Evolutionary conservation across 257 asterid genomes (phyloP).

Genomic region (Solanum neorickii): DNA sequence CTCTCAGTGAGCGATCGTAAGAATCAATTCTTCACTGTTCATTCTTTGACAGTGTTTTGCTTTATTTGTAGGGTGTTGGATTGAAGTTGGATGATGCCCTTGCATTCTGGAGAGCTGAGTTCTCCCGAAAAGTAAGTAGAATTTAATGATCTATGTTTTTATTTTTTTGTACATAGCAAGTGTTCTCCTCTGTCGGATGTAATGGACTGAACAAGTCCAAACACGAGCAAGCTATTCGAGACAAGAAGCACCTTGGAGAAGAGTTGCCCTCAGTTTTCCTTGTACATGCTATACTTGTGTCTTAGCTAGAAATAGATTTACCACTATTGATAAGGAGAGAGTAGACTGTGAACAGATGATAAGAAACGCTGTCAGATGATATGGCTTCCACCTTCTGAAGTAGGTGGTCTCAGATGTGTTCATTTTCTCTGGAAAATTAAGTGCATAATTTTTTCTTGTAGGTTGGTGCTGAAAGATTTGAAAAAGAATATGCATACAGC

Average conservation of each 20-base stretch:
- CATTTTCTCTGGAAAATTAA: not conserved
- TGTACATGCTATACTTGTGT: not conserved
- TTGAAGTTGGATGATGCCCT: conserved; percentile 97
- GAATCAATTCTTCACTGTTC: not conserved
- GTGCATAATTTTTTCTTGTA: conserved; percentile 14
- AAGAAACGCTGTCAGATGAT: not conserved
- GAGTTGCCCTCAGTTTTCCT: not conserved
- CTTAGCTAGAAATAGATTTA: not conserved
- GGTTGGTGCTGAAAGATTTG: conserved; percentile 94
- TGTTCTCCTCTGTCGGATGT: not conserved
- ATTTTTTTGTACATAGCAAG: not conserved
- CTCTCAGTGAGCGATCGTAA: not conserved
- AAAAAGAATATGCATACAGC: conserved; percentile 86
- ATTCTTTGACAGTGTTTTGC: not conserved
- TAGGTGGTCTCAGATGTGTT: not conserved
- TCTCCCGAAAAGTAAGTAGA: conserved; percentile 59
- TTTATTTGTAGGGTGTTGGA: conserved; percentile 65
- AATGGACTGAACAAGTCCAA: not conserved
- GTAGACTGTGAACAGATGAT: not conserved
- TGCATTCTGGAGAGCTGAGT: conserved; percentile 92
- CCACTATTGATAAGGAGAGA: not conserved
- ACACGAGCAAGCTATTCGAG: not conserved
- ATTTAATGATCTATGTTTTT: not conserved
- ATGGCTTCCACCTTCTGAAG: not conserved
- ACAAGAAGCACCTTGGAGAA: not conserved